Conservation (phyloP, 768 basidiomycete species). For the Boletus pseudo-olivaceus region DNA sequence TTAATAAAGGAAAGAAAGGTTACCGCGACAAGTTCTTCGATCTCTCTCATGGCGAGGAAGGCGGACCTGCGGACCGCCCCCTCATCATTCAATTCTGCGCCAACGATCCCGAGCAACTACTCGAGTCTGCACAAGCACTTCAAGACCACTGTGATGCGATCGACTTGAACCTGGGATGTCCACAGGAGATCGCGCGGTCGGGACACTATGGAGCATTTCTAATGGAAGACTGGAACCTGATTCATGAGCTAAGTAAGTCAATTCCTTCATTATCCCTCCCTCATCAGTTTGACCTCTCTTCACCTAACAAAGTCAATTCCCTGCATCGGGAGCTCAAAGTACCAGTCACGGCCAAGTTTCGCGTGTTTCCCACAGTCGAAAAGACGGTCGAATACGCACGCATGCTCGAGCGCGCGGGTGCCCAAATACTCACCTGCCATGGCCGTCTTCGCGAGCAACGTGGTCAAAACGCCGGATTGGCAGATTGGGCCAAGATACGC, state of each 20-base stretch:
- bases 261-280: background rate
- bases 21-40: conserved; percentile 69
- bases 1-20: conserved; percentile 29
- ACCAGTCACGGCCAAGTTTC: conserved; percentile 97
- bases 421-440: conserved; percentile 92
- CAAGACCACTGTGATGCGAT: conserved; percentile 86
- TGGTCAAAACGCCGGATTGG: conserved; percentile 80
- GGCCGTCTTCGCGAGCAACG: conserved; percentile 90
- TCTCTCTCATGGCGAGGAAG: conserved; percentile 75
- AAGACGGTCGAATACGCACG: conserved; percentile 92
- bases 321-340: conserved; percentile 79
- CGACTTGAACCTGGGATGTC: conserved; percentile 92
- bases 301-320: conserved; percentile 60
- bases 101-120: conserved; percentile 77
- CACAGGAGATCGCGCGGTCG: conserved; percentile 88
- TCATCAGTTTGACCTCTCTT: background rate
- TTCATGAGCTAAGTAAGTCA: conserved; percentile 69
- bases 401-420: conserved; percentile 94
- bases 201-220: conserved; percentile 89
- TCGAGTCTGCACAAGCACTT: conserved; percentile 73
- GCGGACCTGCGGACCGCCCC: conserved; percentile 68
- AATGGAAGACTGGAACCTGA: conserved; percentile 93
- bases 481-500: conserved; percentile 85
- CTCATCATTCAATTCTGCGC: conserved; percentile 93
- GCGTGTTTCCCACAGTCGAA: conserved; percentile 80